Percentiles rank a stretch among this genome's conserved stretches.
phyloP scores from a whole-genome alignment of 1,284 basidiomycete species.

The Cystobasidium pallidum region DNA sequence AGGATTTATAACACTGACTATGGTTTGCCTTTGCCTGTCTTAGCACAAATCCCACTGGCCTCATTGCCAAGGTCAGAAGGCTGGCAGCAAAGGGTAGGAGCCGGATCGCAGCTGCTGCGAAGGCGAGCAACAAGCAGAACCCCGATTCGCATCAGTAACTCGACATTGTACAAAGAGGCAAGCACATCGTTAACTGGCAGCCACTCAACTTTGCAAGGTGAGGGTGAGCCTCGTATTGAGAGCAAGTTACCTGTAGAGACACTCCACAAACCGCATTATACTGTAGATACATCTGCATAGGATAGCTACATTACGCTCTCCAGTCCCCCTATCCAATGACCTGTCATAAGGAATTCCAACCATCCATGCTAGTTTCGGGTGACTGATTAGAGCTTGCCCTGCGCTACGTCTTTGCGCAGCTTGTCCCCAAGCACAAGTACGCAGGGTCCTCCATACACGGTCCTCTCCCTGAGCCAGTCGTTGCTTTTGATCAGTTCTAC shows the following conservation, averaged over 20 bases:
- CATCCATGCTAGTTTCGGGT: neutral
- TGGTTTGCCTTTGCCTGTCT: neutral
- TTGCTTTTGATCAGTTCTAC: constrained; percentile 23
- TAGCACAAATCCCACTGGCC: constrained; percentile 5
- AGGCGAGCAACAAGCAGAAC: neutral
- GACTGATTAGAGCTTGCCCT: constrained; percentile 29
- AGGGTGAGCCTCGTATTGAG: too few relatives aligned
- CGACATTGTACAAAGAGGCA: neutral
- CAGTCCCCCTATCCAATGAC: too few relatives aligned
- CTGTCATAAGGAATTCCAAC: too few relatives aligned
- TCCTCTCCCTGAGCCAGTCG: constrained; percentile 31
- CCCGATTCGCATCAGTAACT: neutral
- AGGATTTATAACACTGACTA: too few relatives aligned
- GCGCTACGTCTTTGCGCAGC: constrained; percentile 21
- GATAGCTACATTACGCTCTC: too few relatives aligned
- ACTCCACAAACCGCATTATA: too few relatives aligned
- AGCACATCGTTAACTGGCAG: too few relatives aligned
- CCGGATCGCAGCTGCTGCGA: constrained; percentile 3
- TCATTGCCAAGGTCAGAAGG: neutral
- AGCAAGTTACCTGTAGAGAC: too few relatives aligned
- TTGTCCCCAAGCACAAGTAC: constrained; percentile 40
- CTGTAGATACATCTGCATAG: too few relatives aligned
- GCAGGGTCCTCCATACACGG: constrained; percentile 41
- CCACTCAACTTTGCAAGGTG: too few relatives aligned
- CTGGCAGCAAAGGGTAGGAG: constrained; percentile 1